Base-by-base conservation (phyloP, 73 alveolate species). In the Blepharisma stoltei region DNA sequence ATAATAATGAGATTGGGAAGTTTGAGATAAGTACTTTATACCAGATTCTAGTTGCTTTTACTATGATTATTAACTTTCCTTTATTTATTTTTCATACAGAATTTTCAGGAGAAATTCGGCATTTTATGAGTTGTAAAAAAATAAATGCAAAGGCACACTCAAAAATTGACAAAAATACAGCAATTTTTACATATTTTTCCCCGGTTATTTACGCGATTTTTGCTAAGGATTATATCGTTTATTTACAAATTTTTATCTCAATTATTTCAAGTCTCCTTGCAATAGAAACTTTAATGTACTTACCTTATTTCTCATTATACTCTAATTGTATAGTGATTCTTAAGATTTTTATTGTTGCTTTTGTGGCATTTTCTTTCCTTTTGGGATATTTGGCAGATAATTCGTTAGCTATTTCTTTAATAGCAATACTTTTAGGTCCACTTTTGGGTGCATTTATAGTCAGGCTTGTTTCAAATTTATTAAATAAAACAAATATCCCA, bases 331-430 rank as follows among this genome's bases (percentile, higher is more conserved):
- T 25, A 1, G 0, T 14, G 2, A 60, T 60, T 25, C n/a, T 14
- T 18, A 38, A 4, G 18, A 14, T 14, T 25, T 8, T 38, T 8
- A 20, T n/a, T 18, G 4, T 60, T 60, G 14, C 49, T 18, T 14
- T 60, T 18, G 23, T 25, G 11, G 0, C 73, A 14, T 60, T 60
- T n/a, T 8, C 23, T 60, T 60, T 60, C 46, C 46, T 14, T n/a
- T 60, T 60, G 18, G 23, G 73, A 8, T 60, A 5, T 38, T 14
- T 60, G 45, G 23, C 73, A 60, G 23, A 60, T 25, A 60, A 60
- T 25, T n/a, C 73, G 5, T 14, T 60, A 14, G 18, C 14, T 38
- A 14, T 25, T n/a, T 60, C 23, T 60, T 1, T 60, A 20, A 14
- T 60, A 14, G 23, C 49, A 8, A 25, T 60, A 14, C 23, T 60